A percentile compares a stretch with the other conserved stretches of the same genome.
Evolutionary conservation across 2,329 filamentous ascomycete genomes (phyloP).

Genomic region (Apiospora rasikravindrae): DNA sequence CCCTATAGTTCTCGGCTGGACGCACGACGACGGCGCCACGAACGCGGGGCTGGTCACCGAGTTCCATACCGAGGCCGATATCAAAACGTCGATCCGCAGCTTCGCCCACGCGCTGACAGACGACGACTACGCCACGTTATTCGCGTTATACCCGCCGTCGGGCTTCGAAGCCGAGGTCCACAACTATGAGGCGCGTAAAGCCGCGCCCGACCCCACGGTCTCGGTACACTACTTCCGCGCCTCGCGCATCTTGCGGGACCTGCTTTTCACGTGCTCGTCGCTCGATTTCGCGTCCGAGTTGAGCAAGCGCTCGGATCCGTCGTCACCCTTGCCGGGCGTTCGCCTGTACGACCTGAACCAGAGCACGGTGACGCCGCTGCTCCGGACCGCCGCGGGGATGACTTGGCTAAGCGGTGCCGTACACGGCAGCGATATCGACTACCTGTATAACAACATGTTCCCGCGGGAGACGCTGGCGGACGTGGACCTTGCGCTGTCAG

Average conservation of each 20-base stretch:
- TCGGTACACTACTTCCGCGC: conserved; percentile 33
- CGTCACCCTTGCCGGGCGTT: neutral
- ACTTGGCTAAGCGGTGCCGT: conserved; percentile 9
- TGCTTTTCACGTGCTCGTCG: conserved; percentile 32
- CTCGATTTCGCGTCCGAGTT: conserved; percentile 29
- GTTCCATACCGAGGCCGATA: conserved; percentile 32
- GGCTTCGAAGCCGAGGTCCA: conserved; percentile 32
- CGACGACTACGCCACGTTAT: conserved; percentile 31
- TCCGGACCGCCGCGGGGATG: conserved; percentile 15
- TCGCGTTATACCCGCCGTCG: conserved; percentile 33
- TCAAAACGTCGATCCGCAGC: conserved; percentile 30
- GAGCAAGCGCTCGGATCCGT: conserved; percentile 17
- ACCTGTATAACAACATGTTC: conserved; percentile 18
- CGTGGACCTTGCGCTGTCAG: neutral
- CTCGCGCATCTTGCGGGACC: conserved; percentile 31
- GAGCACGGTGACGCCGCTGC: conserved; percentile 20
- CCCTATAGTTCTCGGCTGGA: conserved; percentile 33
- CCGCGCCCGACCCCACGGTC: conserved; percentile 27
- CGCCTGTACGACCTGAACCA: conserved; percentile 20
- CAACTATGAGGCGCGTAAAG: conserved; percentile 20
- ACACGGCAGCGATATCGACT: conserved; percentile 19
- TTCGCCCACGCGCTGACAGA: conserved; percentile 32
- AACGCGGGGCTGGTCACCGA: conserved; percentile 30
- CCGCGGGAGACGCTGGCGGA: conserved; percentile 13
- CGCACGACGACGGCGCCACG: conserved; percentile 35